phyloP scores from a whole-genome alignment of 371 early-diverging fungal species.

The Mycotypha africana region DNA sequence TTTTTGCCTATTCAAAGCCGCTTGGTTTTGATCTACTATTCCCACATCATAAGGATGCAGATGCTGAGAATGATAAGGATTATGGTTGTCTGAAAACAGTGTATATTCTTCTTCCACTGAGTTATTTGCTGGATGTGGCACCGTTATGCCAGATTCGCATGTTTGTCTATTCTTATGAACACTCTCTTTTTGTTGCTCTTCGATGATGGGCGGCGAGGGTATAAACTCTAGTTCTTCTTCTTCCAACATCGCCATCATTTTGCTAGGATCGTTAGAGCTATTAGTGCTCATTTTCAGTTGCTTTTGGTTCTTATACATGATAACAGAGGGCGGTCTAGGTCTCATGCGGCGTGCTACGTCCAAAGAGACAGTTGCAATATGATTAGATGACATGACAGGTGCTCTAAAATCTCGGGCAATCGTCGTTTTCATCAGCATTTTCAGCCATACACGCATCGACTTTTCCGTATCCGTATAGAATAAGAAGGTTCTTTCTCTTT shows the following conservation, averaged over 20 bases:
- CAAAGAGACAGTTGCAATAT: constrained; percentile 56
- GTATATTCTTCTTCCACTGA: not conserved
- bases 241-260: constrained; percentile 18
- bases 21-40: no score
- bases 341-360: constrained; percentile 58
- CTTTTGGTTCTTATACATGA: constrained; percentile 38
- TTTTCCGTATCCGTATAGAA: constrained; percentile 61
- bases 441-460: constrained; percentile 57
- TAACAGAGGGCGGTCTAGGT: constrained; percentile 61
- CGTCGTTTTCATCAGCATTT: constrained; percentile 68
- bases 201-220: no score
- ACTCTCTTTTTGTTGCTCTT: not conserved
- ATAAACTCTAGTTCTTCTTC: constrained; percentile 19
- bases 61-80: not conserved
- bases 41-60: no score
- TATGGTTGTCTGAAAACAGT: no score
- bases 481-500: constrained; percentile 52
- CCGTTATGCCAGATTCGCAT: constrained; percentile 18
- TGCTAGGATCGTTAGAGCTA: constrained; percentile 2
- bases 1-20: no score
- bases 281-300: constrained; percentile 2
- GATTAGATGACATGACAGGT: constrained; percentile 66
- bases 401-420: constrained; percentile 57
- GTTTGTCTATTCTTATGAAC: constrained; percentile 14
- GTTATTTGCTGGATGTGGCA: not conserved